A percentile compares a stretch with the other conserved stretches of the same genome.
These are phyloP conservation scores for Kentomonas sorsogonicus DNA, from an alignment of 208 protist species.

Conservation along the genomic window DNA sequence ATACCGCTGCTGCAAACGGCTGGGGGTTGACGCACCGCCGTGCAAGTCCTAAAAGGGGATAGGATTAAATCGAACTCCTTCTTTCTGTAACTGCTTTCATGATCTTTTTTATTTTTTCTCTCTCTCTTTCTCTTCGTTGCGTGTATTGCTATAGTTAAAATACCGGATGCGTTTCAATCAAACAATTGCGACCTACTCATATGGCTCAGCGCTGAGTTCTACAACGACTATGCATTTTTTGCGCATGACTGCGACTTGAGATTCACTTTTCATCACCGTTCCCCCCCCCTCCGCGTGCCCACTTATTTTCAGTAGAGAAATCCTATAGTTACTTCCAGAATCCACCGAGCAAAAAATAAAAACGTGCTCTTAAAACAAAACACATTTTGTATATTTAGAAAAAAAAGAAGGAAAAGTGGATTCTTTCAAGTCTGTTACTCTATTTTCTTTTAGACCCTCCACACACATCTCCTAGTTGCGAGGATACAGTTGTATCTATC, in stretches of 20 bases:
- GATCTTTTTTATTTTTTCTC: constrained; percentile 12
- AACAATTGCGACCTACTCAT: constrained; percentile 2
- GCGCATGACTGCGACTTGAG: neutral
- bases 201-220: neutral
- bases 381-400: no score
- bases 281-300: neutral
- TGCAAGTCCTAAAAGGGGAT: no score
- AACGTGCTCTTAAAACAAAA: no score
- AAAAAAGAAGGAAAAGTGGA: no score
- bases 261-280: constrained; percentile 10
- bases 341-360: no score
- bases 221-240: constrained; percentile 7
- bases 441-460: neutral
- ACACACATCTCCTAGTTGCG: neutral
- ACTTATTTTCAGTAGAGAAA: constrained; percentile 7
- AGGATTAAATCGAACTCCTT: neutral
- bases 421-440: neutral
- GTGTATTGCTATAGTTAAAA: neutral
- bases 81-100: neutral
- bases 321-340: no score
- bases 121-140: constrained; percentile 11
- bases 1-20: constrained; percentile 66
- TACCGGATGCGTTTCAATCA: neutral
- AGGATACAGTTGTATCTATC: neutral
- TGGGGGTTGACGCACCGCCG: constrained; percentile 38